Percentiles rank a stretch among this genome's conserved stretches.
phyloP scores from a whole-genome alignment of 331 rosid species.

The Malus hybrid region DNA sequence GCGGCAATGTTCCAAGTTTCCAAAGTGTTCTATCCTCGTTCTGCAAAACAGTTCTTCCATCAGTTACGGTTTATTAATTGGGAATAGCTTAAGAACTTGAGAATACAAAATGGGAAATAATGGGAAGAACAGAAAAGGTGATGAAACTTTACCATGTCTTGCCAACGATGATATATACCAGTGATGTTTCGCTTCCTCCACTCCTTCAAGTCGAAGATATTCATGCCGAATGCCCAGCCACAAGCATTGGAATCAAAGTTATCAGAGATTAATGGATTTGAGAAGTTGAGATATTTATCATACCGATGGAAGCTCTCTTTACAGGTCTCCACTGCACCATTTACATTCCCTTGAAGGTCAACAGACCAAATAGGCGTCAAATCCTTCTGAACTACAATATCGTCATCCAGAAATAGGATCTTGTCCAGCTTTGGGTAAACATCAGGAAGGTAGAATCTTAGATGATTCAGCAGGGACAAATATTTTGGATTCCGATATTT shows the following conservation, averaged over 20 bases:
- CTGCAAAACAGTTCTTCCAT: constrained; percentile 39
- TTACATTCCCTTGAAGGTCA: constrained; percentile 84
- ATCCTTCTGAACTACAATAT: constrained; percentile 94
- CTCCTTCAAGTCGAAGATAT: constrained; percentile 88
- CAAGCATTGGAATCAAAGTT: constrained; percentile 89
- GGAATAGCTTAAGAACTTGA: background rate
- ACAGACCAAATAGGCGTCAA: constrained; percentile 81
- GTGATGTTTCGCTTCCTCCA: constrained; percentile 88
- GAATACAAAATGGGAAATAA: background rate
- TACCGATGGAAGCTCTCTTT: constrained; percentile 98
- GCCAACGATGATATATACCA: constrained; percentile 91
- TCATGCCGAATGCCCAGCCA: constrained; percentile 99
- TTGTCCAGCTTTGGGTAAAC: constrained; percentile 90
- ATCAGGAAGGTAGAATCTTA: constrained; percentile 91
- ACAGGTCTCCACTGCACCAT: constrained; percentile 97
- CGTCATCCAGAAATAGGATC: constrained; percentile 89
- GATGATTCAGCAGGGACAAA: constrained; percentile 87
- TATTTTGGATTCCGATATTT: constrained; percentile 94
- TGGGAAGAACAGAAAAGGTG: background rate
- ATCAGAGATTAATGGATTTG: constrained; percentile 69
- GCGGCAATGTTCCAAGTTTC: constrained; percentile 95
- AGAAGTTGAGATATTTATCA: constrained; percentile 91
- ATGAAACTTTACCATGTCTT: constrained; percentile 62
- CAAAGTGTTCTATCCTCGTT: constrained; percentile 97
- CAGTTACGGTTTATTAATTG: background rate